Evolutionary conservation across 2,329 filamentous ascomycete genomes (phyloP).

Genomic region (Trichoderma brevicompactum): DNA sequence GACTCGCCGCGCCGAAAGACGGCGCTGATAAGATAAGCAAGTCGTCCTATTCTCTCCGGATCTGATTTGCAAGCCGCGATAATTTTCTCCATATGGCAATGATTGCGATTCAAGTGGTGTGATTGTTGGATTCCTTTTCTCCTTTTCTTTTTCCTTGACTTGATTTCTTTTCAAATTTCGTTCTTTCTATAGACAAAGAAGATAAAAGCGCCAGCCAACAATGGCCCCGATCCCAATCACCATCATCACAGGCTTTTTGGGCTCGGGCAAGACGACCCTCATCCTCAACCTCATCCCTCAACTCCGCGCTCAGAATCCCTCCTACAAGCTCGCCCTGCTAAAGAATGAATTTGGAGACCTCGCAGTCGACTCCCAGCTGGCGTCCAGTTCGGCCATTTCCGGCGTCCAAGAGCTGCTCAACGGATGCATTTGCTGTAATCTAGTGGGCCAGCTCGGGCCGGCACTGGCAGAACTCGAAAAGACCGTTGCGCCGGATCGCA

Average conservation of each 20-base stretch:
- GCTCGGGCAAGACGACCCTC: slow-evolving; percentile 93
- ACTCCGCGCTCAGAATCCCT: slow-evolving; percentile 70
- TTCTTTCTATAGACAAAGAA: background rate
- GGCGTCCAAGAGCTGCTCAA: slow-evolving; percentile 93
- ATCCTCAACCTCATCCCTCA: slow-evolving; percentile 94
- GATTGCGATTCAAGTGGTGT: background rate
- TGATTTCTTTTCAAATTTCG: background rate
- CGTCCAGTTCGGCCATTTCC: slow-evolving; percentile 78
- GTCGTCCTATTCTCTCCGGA: background rate
- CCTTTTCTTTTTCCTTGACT: background rate
- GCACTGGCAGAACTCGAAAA: slow-evolving; percentile 75
- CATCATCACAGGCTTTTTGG: slow-evolving; percentile 94
- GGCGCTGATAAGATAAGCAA: slow-evolving; percentile 26
- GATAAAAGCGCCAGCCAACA: background rate
- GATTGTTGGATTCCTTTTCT: background rate
- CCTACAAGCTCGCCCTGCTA: slow-evolving; percentile 87
- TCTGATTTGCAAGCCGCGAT: slow-evolving; percentile 16
- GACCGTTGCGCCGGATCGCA: slow-evolving; percentile 69
- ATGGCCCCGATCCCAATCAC: slow-evolving; percentile 84
- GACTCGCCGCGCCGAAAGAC: background rate
- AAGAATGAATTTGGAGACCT: slow-evolving; percentile 99
- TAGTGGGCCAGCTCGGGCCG: slow-evolving; percentile 85
- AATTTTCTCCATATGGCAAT: background rate
- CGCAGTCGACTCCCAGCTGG: slow-evolving; percentile 90
- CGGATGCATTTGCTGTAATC: slow-evolving; percentile 98